Evolutionary conservation across 148 eudicot genomes (phyloP), one percentile per base, ranked within the genome.

Genomic region (Oxyria digyna): DNA sequence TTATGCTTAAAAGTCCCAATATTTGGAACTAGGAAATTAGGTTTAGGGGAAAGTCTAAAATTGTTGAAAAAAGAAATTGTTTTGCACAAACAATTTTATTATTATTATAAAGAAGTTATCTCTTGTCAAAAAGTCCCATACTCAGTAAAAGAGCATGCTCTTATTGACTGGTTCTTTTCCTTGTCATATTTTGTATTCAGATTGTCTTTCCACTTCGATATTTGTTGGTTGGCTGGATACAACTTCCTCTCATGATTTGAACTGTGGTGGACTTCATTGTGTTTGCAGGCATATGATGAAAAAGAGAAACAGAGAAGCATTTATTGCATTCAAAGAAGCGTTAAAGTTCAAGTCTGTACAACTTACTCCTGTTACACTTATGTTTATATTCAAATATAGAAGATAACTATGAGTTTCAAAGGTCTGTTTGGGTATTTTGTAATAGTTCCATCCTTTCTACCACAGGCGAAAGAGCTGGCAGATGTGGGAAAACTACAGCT

Each of bases 401-500:
- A 29, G 9, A 52, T 10, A 31, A 52, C 23, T 2, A 31, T 57
- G 65, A 14, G 35, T 59, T 29, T 24, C 3, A 38, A 66, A 8
- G 37, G 13, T 18, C 38, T 35, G 69, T 38, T 66, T 9, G 26
- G 46, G 15, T 46, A 4, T 17, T 66, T 29, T 59, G 37, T 59
- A 31, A 29, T 29, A 59, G n/a, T 14, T 24, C 35, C 7, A 17
- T 59, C 18, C 8, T 59, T 59, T 27, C 35, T 26, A 33, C 41
- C 42, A 72, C 91, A 91, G 96, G 81, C 79, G 97, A 73, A 80
- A 85, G 62, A 94, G 87, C 82, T 94, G 99, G 99, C 97, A 91
- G 74, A 75, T 91, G 89, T 94, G 99, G 99, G 96, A 91, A 74
- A 94, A 88, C 68, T 94, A 71, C 74, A 87, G 97, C 71, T 84